Conservation (phyloP, 495 filamentous ascomycete species). For the Talaromyces thailandensis region DNA sequence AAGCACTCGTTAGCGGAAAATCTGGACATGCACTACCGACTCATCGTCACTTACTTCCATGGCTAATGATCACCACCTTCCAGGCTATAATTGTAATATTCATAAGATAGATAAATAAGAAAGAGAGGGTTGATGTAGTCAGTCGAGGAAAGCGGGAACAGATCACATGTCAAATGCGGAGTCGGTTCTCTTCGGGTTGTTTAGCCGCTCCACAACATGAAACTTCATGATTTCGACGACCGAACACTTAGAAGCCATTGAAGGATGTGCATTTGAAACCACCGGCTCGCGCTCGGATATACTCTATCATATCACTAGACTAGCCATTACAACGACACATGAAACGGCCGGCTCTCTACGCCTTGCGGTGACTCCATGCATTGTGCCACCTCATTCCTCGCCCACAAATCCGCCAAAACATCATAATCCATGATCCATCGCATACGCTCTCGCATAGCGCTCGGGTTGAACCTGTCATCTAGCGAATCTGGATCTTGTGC, state of each 20-base stretch:
- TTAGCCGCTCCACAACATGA: too few relatives aligned
- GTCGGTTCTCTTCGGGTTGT: background rate
- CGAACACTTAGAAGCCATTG: too few relatives aligned
- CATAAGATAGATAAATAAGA: background rate
- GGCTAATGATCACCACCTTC: too few relatives aligned
- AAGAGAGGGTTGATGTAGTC: background rate
- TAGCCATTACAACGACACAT: background rate
- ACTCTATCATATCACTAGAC: background rate
- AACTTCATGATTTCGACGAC: too few relatives aligned
- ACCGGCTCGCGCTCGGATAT: background rate
- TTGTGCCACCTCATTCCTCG: background rate
- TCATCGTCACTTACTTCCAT: background rate
- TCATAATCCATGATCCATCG: conserved; percentile 21
- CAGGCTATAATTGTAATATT: too few relatives aligned
- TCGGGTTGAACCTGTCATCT: background rate
- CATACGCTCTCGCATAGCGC: background rate
- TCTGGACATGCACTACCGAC: background rate
- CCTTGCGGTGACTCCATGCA: background rate
- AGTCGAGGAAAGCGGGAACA: background rate
- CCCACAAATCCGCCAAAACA: conserved; percentile 19
- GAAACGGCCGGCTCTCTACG: background rate
- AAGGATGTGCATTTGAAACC: too few relatives aligned
- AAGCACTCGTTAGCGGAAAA: background rate
- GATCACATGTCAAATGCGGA: conserved; percentile 7
- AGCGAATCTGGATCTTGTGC: background rate